These are phyloP conservation scores for Ophiostoma populinum DNA, from an alignment of 2,329 filamentous ascomycete genomes.

Conservation along the genomic window DNA sequence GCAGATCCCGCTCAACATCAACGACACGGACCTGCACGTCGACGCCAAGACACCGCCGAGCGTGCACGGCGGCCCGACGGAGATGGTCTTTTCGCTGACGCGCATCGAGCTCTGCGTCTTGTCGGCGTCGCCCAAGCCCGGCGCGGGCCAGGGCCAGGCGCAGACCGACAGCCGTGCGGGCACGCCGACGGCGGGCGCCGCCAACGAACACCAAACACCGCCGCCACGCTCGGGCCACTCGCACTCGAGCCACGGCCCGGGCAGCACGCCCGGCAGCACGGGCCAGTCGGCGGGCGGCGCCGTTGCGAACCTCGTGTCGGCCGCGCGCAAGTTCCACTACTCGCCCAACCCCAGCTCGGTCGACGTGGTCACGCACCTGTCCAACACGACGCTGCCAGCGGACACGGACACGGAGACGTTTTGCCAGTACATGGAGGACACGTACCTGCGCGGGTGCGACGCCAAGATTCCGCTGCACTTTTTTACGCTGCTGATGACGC, in stretches of 20 bases:
- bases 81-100: slow-evolving; percentile 42
- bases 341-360: slow-evolving; percentile 22
- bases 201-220: no score
- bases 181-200: no score
- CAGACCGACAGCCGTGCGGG: no score
- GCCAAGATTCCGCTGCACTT: slow-evolving; percentile 40
- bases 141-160: background rate
- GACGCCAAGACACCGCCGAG: slow-evolving; percentile 36
- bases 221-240: no score
- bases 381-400: slow-evolving; percentile 31
- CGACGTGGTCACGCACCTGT: slow-evolving; percentile 28
- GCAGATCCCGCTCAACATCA: slow-evolving; percentile 41
- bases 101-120: slow-evolving; percentile 38
- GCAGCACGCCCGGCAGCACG: slow-evolving; percentile 9
- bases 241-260: background rate
- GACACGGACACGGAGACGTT: slow-evolving; percentile 34
- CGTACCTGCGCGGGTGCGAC: slow-evolving; percentile 39
- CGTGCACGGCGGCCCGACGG: slow-evolving; percentile 33
- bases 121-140: background rate
- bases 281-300: slow-evolving; percentile 14
- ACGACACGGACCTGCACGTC: slow-evolving; percentile 40
- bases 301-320: slow-evolving; percentile 11
- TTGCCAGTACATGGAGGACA: slow-evolving; percentile 35
- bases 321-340: slow-evolving; percentile 16
- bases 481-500: slow-evolving; percentile 40